Conservation (phyloP, 2,329 filamentous ascomycete genomes). For the Geosmithia flava region DNA sequence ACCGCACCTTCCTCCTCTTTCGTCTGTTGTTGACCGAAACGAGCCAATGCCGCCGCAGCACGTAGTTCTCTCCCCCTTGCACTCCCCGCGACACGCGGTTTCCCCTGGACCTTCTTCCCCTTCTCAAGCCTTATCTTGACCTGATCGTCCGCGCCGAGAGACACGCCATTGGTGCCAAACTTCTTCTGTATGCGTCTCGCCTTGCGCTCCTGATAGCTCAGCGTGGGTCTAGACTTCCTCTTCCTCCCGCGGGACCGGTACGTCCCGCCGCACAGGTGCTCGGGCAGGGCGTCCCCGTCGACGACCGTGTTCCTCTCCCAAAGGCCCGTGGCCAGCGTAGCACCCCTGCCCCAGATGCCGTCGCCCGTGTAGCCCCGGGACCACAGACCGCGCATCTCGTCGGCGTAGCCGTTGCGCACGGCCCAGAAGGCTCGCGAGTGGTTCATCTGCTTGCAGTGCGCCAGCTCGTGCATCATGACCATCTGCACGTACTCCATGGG, state of each 20-base stretch:
- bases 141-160: constrained; percentile 57
- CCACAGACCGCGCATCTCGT: constrained; percentile 62
- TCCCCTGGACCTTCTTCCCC: constrained; percentile 47
- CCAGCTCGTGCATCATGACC: constrained; percentile 92
- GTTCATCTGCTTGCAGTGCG: constrained; percentile 88
- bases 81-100: constrained; percentile 64
- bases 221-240: constrained; percentile 35
- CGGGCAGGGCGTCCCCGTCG: constrained; percentile 45
- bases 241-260: constrained; percentile 51
- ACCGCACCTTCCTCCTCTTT: constrained; percentile 15
- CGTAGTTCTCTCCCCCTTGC: constrained; percentile 63
- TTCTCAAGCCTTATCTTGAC: constrained; percentile 55
- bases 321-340: constrained; percentile 46
- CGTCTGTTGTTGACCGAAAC: constrained; percentile 51
- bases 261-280: constrained; percentile 72
- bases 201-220: constrained; percentile 61
- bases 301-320: constrained; percentile 41
- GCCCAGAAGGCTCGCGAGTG: constrained; percentile 73
- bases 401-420: constrained; percentile 61
- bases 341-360: constrained; percentile 69
- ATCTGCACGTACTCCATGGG: constrained; percentile 78
- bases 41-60: constrained; percentile 63
- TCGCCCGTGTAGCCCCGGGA: constrained; percentile 61
- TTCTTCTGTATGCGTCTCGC: constrained; percentile 62
- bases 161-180: constrained; percentile 59